Evolutionary conservation across 2,329 filamentous ascomycete genomes (phyloP), one percentile per base, ranked within the genome.

Genomic region (Ophiocordyceps polyrhachis-furcata): DNA sequence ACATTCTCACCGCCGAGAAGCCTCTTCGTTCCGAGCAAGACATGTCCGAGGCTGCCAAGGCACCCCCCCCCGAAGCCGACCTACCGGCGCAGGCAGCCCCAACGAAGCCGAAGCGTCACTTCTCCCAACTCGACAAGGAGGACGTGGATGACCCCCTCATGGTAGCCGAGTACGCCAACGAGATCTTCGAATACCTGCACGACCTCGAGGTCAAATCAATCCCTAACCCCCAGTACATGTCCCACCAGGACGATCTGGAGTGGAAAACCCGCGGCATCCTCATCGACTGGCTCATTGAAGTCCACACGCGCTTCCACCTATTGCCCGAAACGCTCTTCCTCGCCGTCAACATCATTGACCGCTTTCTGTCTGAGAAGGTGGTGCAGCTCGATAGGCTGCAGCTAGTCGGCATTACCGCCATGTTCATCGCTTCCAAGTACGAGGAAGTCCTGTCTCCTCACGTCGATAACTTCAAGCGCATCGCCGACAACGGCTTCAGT

Each of bases 351-450:
- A 87, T 96, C 62, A 93, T 96, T 59, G 91, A 98, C 62, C 88
- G 91, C 48, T 98, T 96, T 70, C 76, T 98, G 42, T 95, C 89
- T 0, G 78, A 80, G 57, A 95, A 96, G 70, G 82, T 95, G 29
- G 91, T 98, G 41, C 86, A 93, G 65, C 79, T 98, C 42, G 89
- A 96, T 62, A 87, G 88, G 49, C 79, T 98, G 6, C 91, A 98
- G 65, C 75, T 98, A 9, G 91, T 98, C 47, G 91, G 91, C 57
- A 88, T 96, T 56, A 94, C 91, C 21, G 91, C 89, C 62, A 96
- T 98, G 91, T 96, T 96, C 69, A 94, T 96, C 58, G 91, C 91
- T 13, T 93, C 89, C 58, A 98, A 98, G 69, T 98, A 96, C 61
- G 89, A 98, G 65, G 91, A 98, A 62, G 88, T 98, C 43, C 75